These are phyloP conservation scores for Paxillus ammoniavirescens DNA, from an alignment of 768 basidiomycete genomes.

Conservation along the genomic window DNA sequence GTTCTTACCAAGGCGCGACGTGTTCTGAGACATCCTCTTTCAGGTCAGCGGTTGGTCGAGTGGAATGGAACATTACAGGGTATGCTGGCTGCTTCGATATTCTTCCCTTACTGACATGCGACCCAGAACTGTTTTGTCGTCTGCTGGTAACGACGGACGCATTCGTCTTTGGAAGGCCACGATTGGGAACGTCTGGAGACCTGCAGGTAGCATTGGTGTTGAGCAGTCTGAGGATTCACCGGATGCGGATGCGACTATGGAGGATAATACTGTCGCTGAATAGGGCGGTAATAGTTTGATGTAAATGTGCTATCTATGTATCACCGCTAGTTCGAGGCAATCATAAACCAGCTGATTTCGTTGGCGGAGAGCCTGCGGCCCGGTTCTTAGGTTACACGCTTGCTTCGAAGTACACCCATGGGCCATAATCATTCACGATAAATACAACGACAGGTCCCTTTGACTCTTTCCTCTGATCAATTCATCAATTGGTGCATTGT, in stretches of 20 bases:
- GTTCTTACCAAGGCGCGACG: background rate
- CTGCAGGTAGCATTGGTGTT: conserved; percentile 79
- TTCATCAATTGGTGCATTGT: background rate
- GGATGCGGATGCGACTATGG: conserved; percentile 45
- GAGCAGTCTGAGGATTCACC: conserved; percentile 62
- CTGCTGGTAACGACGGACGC: conserved; percentile 80
- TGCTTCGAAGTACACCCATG: background rate
- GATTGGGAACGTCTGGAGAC: conserved; percentile 79
- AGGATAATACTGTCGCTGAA: conserved; percentile 37
- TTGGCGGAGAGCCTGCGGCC: background rate
- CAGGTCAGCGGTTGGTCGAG: conserved; percentile 75
- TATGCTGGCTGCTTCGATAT: conserved; percentile 27
- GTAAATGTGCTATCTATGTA: background rate
- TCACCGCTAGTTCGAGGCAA: background rate
- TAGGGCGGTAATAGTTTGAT: conserved; percentile 11
- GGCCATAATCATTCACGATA: background rate
- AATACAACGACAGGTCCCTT: background rate
- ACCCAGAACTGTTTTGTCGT: conserved; percentile 74
- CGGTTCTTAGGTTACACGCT: background rate
- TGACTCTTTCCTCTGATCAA: background rate
- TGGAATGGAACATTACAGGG: conserved; percentile 96
- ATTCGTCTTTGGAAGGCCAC: conserved; percentile 86
- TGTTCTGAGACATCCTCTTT: conserved; percentile 5
- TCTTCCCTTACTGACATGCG: conserved; percentile 1
- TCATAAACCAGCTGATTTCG: background rate